phyloP scores from a whole-genome alignment of 2,329 filamentous ascomycete genomes.

The Stagonosporopsis rhizophila region DNA sequence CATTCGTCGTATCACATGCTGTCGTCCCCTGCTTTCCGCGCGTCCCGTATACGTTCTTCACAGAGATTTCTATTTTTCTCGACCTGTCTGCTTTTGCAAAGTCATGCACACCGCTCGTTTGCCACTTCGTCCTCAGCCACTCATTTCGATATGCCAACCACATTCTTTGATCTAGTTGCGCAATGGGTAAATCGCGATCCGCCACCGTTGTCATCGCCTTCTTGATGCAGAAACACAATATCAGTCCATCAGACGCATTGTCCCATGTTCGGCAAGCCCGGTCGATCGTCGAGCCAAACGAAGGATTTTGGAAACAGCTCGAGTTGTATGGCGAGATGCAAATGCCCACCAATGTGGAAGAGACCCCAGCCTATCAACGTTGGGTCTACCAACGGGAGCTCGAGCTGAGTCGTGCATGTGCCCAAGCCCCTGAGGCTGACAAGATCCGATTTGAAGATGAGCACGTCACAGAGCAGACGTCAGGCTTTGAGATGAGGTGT shows the following conservation, averaged over 20 bases:
- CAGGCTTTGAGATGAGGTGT: conserved; percentile 74
- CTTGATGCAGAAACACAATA: conserved; percentile 67
- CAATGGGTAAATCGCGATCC: conserved; percentile 95
- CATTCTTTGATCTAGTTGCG: conserved; percentile 62
- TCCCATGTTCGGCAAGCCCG: conserved; percentile 72
- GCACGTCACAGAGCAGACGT: conserved; percentile 52
- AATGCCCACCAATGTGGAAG: conserved; percentile 72
- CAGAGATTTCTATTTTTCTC: conserved; percentile 20
- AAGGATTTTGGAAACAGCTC: conserved; percentile 89
- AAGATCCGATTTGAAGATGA: conserved; percentile 84
- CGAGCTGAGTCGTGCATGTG: conserved; percentile 72
- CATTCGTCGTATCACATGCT: conserved; percentile 8
- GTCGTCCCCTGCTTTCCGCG: conserved; percentile 27
- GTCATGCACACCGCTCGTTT: conserved; percentile 45
- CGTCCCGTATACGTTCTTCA: conserved; percentile 27
- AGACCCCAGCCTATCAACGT: conserved; percentile 79
- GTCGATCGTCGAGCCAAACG: conserved; percentile 85
- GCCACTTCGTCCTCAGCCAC: conserved; percentile 42
- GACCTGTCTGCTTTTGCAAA: conserved; percentile 28
- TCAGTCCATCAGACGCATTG: conserved; percentile 70
- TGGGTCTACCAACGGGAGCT: conserved; percentile 73
- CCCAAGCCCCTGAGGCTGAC: conserved; percentile 76
- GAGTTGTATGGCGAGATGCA: conserved; percentile 87
- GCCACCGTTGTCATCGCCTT: conserved; percentile 85
- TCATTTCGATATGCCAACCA: conserved; percentile 45